Evolutionary conservation across 768 basidiomycete genomes (phyloP).

Genomic region (Lactifluus rugatus): DNA sequence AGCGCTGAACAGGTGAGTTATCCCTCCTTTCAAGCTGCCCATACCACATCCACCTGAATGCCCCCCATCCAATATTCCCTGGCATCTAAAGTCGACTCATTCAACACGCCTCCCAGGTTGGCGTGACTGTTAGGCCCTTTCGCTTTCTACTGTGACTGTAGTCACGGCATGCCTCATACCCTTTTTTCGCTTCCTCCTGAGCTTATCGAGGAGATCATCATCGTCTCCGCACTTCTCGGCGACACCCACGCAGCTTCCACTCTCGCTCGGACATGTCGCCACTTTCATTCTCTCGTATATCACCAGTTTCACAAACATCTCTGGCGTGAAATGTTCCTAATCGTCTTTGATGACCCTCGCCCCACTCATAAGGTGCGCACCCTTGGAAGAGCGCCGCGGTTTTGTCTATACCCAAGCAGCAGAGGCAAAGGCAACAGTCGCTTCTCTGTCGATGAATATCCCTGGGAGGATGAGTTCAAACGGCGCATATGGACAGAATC

Average conservation of each 20-base stretch:
- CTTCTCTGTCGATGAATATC: background rate
- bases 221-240: constrained; percentile 21
- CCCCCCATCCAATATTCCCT: no score
- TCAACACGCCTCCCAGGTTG: no score
- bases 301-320: constrained; percentile 26
- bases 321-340: constrained; percentile 33
- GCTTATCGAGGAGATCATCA: constrained; percentile 29
- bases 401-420: background rate
- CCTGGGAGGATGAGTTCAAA: constrained; percentile 23
- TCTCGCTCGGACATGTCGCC: constrained; percentile 28
- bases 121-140: background rate
- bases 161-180: background rate
- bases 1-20: no score
- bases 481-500: constrained; percentile 23
- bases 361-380: background rate
- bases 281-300: constrained; percentile 27
- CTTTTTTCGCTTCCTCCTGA: constrained; percentile 26
- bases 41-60: no score
- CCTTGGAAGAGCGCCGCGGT: background rate
- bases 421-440: background rate
- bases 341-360: constrained; percentile 29
- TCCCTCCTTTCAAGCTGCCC: no score
- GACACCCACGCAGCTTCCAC: constrained; percentile 25
- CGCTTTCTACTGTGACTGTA: background rate
- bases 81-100: background rate